These are phyloP conservation scores for Vanderwaltozyma yarrowii DNA, from an alignment of 805 yeast genomes.

Conservation along the genomic window DNA sequence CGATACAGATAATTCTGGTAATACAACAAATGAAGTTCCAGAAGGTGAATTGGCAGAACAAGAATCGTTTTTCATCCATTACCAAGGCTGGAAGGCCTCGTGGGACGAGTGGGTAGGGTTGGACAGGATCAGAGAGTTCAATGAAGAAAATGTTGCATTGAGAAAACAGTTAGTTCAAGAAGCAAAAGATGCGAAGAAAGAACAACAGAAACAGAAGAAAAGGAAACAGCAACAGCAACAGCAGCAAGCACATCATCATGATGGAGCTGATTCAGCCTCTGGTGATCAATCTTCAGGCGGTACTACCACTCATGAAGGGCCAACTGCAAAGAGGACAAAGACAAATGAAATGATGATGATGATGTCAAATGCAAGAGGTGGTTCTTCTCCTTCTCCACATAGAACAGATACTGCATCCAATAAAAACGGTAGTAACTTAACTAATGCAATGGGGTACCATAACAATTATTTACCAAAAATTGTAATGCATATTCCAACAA, in stretches of 20 bases:
- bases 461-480: constrained; percentile 31
- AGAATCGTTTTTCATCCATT: constrained; percentile 62
- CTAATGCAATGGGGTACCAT: neutral
- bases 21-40: constrained; percentile 8
- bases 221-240: constrained; percentile 1
- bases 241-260: constrained; percentile 2
- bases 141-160: constrained; percentile 53
- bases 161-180: constrained; percentile 51
- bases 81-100: constrained; percentile 88
- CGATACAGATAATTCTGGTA: constrained; percentile 15
- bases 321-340: no score
- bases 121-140: constrained; percentile 57
- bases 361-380: no score
- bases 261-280: no score
- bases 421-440: neutral
- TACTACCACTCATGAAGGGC: no score
- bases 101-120: constrained; percentile 95
- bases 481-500: constrained; percentile 48
- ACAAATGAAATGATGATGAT: no score
- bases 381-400: neutral
- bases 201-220: constrained; percentile 26
- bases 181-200: constrained; percentile 29
- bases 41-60: constrained; percentile 27
- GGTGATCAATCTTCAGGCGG: no score
- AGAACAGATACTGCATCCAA: neutral